A percentile compares a stretch with the other conserved stretches of the same genome.
phyloP scores from a whole-genome alignment of 345 rosid species.

The Ricinus communis region DNA sequence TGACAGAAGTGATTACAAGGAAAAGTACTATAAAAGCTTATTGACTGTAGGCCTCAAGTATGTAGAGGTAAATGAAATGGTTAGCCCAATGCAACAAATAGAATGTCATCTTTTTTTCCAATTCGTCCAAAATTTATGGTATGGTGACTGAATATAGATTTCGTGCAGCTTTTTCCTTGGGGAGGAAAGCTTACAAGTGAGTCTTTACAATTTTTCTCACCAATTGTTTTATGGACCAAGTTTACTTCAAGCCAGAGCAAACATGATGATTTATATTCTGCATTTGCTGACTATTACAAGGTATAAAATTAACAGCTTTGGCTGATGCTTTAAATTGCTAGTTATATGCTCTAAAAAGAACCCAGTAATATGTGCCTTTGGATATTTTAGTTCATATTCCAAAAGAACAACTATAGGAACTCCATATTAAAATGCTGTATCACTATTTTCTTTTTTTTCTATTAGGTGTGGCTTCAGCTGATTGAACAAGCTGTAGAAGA shows the following conservation, averaged over 20 bases:
- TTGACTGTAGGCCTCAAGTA: constrained; percentile 66
- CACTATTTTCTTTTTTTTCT: constrained; percentile 13
- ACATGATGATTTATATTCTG: constrained; percentile 46
- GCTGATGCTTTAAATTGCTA: neutral
- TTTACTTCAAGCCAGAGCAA: constrained; percentile 45
- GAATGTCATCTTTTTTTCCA: neutral
- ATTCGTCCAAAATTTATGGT: constrained; percentile 26
- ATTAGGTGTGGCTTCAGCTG: constrained; percentile 61
- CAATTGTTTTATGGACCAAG: constrained; percentile 71
- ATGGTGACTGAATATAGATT: constrained; percentile 44
- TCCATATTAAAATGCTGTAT: neutral
- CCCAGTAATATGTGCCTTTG: neutral
- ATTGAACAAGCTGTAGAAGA: constrained; percentile 49
- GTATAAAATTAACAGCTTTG: constrained; percentile 26
- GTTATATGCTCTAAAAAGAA: neutral
- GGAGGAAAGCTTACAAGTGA: constrained; percentile 94
- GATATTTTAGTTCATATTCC: neutral
- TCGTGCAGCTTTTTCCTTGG: constrained; percentile 90
- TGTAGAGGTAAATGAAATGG: constrained; percentile 47
- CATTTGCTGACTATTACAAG: constrained; percentile 70
- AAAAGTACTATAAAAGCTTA: constrained; percentile 62
- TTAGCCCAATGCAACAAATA: constrained; percentile 13
- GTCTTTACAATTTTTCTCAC: constrained; percentile 73
- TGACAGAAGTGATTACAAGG: constrained; percentile 57
- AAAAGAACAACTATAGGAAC: neutral